Base-by-base conservation (phyloP, 768 basidiomycete genomes). In the Naganishia friedmannii region DNA sequence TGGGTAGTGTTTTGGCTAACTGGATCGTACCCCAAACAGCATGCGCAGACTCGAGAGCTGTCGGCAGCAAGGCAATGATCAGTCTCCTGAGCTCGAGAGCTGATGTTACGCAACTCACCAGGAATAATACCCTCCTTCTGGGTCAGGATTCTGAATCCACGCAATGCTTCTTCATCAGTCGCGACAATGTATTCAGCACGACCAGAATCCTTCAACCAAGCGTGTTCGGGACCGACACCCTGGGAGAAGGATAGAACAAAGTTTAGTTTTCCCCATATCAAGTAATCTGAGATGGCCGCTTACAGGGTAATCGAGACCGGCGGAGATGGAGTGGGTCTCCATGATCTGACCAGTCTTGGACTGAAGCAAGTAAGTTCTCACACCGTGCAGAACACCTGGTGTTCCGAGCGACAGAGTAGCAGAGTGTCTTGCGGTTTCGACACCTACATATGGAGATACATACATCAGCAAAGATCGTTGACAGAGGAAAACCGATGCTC, bases 101-200 rank as follows among this genome's bases (percentile, higher is more conserved):
- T 29, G 32, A 23, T 3, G 9, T 3, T 26, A 7, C 3, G 1
- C 5, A 26, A 63, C 60, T 9, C 17, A 63, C 60, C 60, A 45
- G 96, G 96, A 75, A 99, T 98, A 75, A 99, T 98, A 21, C 96
- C 96, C 82, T 99, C 95, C 23, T 88, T 83, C 80, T 98, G 93
- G 0, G 93, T 97, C 75, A 89, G 85, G 82, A 93, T 84, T 69
- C 93, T 84, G 86, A 99, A 98, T 0, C 92, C 96, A 48, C 92
- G 86, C 32, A 98, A 84, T 6, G 93, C 93, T 75, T 99, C 85
- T 80, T 96, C 93, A 77, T 99, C 96, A 5, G 91, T 96, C 10
- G 94, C 95, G 17, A 86, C 88, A 23, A 91, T 87, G 79, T 98
- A 99, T 78, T 96, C 92, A 0, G 93, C 96, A 70, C 96, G 85